phyloP scores from a whole-genome alignment of 164 flowering plant species.

The Magnolia sinica region DNA sequence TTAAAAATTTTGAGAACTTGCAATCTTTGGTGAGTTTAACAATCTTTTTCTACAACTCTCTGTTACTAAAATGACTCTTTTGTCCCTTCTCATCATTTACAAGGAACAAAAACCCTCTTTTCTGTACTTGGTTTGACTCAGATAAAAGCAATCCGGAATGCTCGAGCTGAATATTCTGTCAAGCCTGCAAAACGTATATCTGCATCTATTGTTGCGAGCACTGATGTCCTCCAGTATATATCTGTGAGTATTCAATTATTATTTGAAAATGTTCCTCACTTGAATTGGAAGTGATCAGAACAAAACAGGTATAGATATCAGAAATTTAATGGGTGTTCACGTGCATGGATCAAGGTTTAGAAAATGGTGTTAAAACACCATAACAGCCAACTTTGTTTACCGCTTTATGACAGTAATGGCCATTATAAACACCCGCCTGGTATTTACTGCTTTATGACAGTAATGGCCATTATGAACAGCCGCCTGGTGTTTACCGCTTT shows the following conservation, averaged over 20 bases:
- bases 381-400: too few species aligned
- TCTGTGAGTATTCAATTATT: conserved; percentile 50
- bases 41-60: neutral
- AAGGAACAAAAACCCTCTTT: neutral
- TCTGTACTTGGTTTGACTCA: conserved; percentile 14
- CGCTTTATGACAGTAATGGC: too few species aligned
- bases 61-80: neutral
- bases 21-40: conserved; percentile 69
- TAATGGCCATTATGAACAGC: too few species aligned
- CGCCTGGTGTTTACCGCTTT: too few species aligned
- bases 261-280: neutral
- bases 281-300: neutral
- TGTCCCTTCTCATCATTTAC: neutral
- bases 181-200: conserved; percentile 90
- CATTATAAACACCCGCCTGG: too few species aligned
- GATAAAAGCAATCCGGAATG: conserved; percentile 90
- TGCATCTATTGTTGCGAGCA: conserved; percentile 74
- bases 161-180: conserved; percentile 92
- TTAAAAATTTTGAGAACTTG: conserved; percentile 77
- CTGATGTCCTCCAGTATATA: conserved; percentile 64
- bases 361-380: too few species aligned
- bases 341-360: too few species aligned
- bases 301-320: too few species aligned
- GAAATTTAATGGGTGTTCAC: too few species aligned
- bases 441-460: too few species aligned